Evolutionary conservation across 1,139 yeast genomes (phyloP).

Genomic region (Cylindricascospora bacillispora): DNA sequence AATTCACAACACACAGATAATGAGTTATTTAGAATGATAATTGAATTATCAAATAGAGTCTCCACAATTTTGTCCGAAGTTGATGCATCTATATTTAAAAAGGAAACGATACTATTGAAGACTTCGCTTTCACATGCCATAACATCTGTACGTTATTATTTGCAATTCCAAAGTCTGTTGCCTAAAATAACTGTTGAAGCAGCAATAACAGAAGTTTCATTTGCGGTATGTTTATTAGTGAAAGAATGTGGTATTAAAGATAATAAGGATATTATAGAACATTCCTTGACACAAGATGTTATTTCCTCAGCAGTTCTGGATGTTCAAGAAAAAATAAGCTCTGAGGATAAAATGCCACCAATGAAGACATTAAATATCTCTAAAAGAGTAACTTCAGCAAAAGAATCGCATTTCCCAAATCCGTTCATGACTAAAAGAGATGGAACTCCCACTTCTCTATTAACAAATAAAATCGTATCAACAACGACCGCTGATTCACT

Average conservation of each 20-base stretch:
- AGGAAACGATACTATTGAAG: too few relatives aligned
- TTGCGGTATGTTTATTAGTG: constrained; percentile 52
- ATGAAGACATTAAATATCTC: too few relatives aligned
- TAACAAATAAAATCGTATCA: not conserved
- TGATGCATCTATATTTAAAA: too few relatives aligned
- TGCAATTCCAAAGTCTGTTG: constrained; percentile 40
- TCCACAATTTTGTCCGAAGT: too few relatives aligned
- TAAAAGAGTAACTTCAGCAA: not conserved
- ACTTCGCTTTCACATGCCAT: constrained; percentile 43
- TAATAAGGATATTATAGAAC: not conserved
- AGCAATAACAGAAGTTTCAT: constrained; percentile 60
- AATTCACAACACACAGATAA: too few relatives aligned
- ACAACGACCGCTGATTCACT: not conserved
- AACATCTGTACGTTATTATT: constrained; percentile 67
- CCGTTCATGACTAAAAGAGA: not conserved
- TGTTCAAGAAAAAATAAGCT: too few relatives aligned
- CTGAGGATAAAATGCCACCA: too few relatives aligned
- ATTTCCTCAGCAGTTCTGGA: not conserved
- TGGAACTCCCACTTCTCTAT: not conserved
- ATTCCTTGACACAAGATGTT: not conserved
- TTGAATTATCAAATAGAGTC: too few relatives aligned
- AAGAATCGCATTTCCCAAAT: not conserved
- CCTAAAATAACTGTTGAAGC: constrained; percentile 64
- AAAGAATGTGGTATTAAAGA: not conserved
- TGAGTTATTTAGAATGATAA: too few relatives aligned